Percentiles rank a stretch among this genome's conserved stretches.
These are phyloP conservation scores for Potentilla sterilis DNA, from an alignment of 306 rosid species.

Conservation along the genomic window DNA sequence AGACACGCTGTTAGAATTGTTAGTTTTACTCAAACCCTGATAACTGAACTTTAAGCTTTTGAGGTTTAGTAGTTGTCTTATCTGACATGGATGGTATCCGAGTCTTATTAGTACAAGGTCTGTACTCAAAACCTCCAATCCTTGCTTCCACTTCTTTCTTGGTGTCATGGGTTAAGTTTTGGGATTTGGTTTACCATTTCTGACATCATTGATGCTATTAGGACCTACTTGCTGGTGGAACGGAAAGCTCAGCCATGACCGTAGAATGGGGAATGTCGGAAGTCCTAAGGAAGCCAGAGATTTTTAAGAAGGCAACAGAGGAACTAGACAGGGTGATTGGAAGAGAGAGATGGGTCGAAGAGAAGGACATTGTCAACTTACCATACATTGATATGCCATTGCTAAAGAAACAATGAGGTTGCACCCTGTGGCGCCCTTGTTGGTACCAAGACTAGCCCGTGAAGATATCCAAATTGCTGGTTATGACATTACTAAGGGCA, in stretches of 20 bases:
- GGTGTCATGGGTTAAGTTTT: not conserved
- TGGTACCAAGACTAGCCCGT: slow-evolving; percentile 47
- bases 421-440: slow-evolving; percentile 81
- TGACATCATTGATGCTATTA: slow-evolving; percentile 3
- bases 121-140: not conserved
- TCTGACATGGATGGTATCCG: not conserved
- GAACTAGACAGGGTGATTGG: slow-evolving; percentile 74
- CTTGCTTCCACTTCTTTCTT: not conserved
- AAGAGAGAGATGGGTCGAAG: slow-evolving; percentile 84
- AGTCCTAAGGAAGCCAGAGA: slow-evolving; percentile 54
- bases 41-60: not conserved
- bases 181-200: not conserved
- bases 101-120: not conserved
- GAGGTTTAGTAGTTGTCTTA: not conserved
- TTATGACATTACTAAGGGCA: slow-evolving; percentile 66
- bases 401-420: slow-evolving; percentile 70
- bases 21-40: not conserved
- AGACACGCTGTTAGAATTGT: not conserved
- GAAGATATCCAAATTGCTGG: slow-evolving; percentile 51
- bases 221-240: slow-evolving; percentile 79
- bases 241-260: slow-evolving; percentile 66
- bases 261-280: slow-evolving; percentile 80
- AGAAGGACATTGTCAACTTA: slow-evolving; percentile 54
- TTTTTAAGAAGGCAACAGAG: slow-evolving; percentile 48
- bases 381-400: slow-evolving; percentile 53